A percentile compares a stretch with the other conserved stretches of the same genome.
Evolutionary conservation across 225 moss, liverwort and hornwort genomes (phyloP).

Genomic region (Physcomitrellopsis africana): DNA sequence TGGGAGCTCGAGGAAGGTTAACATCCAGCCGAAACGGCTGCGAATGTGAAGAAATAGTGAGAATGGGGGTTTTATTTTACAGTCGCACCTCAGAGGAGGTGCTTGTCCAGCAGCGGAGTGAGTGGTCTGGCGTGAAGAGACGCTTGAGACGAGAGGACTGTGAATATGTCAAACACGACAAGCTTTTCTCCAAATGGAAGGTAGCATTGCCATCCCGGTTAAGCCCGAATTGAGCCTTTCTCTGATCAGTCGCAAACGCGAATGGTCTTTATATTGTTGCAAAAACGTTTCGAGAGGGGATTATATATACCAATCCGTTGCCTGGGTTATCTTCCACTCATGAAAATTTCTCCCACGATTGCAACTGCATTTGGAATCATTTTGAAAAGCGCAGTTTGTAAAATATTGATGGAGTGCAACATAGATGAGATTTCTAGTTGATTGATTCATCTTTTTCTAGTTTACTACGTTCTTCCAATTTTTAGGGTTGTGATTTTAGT

Average conservation of each 20-base stretch:
- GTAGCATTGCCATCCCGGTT: not conserved
- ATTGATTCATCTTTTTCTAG: not conserved
- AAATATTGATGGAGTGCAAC: not conserved
- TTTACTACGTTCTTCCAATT: not conserved
- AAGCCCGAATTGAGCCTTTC: not conserved
- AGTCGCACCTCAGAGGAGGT: constrained; percentile 21
- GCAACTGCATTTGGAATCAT: not conserved
- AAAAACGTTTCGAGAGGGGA: too few species aligned
- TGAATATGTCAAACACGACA: constrained; percentile 30
- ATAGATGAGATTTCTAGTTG: not conserved
- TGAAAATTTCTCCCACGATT: not conserved
- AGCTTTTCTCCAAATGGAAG: constrained; percentile 32
- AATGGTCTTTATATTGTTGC: too few species aligned
- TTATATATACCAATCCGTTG: too few species aligned
- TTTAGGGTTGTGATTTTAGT: not conserved
- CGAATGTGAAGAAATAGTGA: not conserved
- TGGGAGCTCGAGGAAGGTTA: not conserved
- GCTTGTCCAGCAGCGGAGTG: not conserved
- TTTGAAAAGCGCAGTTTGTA: not conserved
- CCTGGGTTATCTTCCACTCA: too few species aligned
- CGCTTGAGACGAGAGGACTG: constrained; percentile 27
- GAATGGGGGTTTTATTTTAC: constrained; percentile 19
- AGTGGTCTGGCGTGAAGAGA: not conserved
- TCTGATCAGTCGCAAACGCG: too few species aligned
- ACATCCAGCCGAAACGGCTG: not conserved